Evolutionary conservation across 139 green algal genomes (phyloP).

Genomic region (Chlorokybus atmophyticus): DNA sequence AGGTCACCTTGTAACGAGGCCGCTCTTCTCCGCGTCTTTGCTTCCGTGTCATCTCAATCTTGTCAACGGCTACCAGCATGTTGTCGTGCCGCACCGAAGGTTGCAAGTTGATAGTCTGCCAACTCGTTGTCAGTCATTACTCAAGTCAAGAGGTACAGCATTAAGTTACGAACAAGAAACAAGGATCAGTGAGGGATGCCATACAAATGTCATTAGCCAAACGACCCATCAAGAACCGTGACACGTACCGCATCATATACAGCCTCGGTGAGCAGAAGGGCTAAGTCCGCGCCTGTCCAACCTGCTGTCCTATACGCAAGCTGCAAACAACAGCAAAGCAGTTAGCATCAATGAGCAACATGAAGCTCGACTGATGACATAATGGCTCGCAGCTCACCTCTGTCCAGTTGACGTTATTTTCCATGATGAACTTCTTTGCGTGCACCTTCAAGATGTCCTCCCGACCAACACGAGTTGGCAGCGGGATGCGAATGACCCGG

Average conservation of each 20-base stretch:
- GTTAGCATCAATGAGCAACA: no score
- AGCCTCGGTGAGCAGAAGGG: constrained; percentile 66
- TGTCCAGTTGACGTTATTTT: constrained; percentile 12
- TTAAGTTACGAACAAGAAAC: no score
- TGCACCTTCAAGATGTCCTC: constrained; percentile 24
- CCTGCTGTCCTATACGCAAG: constrained; percentile 63
- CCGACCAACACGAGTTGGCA: constrained; percentile 7
- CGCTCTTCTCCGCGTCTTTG: no score
- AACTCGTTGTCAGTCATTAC: no score
- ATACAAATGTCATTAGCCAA: neutral
- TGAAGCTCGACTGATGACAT: constrained; percentile 40
- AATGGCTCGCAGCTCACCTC: neutral
- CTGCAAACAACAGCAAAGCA: no score
- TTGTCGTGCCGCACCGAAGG: neutral
- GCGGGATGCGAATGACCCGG: constrained; percentile 51
- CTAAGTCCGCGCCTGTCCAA: constrained; percentile 73
- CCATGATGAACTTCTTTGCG: constrained; percentile 10
- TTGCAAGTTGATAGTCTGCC: neutral
- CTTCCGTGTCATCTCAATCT: neutral
- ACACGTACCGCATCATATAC: constrained; percentile 40
- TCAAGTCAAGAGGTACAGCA: no score
- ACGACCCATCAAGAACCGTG: neutral
- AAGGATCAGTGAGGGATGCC: neutral
- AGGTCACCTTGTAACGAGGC: no score
- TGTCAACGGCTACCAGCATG: neutral